These are phyloP conservation scores for Potentilla sterilis DNA, from an alignment of 306 rosid species.

Conservation along the genomic window DNA sequence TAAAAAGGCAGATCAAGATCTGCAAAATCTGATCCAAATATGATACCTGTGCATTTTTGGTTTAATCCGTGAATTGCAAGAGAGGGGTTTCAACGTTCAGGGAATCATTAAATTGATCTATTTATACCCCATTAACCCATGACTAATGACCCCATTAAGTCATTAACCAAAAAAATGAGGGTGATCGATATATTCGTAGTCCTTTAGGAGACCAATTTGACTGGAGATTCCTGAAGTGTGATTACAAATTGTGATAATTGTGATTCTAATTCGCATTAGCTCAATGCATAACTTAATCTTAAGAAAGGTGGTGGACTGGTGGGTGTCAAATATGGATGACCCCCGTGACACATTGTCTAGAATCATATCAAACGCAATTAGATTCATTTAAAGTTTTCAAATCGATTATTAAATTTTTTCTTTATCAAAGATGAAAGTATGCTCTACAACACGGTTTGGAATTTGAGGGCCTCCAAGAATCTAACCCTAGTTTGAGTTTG, in stretches of 20 bases:
- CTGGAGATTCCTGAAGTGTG: slow-evolving; percentile 1
- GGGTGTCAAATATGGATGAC: slow-evolving; percentile 34
- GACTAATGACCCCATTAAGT: neutral
- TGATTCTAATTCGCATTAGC: slow-evolving; percentile 5
- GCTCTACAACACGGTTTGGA: too few relatives aligned
- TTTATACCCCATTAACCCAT: slow-evolving; percentile 9
- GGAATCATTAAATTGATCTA: slow-evolving; percentile 2
- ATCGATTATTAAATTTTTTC: neutral
- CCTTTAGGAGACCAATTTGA: slow-evolving; percentile 15
- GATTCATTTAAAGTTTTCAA: neutral
- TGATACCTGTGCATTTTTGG: slow-evolving; percentile 17
- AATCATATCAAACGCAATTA: slow-evolving; percentile 41
- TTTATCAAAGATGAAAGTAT: too few relatives aligned
- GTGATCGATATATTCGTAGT: neutral
- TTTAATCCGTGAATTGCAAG: slow-evolving; percentile 25
- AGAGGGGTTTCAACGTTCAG: slow-evolving; percentile 7
- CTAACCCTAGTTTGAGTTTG: too few relatives aligned
- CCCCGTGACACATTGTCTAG: slow-evolving; percentile 41
- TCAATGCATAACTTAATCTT: neutral
- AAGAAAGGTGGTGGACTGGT: slow-evolving; percentile 25
- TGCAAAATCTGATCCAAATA: slow-evolving; percentile 21
- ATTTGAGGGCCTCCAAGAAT: too few relatives aligned
- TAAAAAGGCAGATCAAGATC: slow-evolving; percentile 5
- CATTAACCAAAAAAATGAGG: neutral
- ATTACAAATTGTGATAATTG: neutral